Percentiles rank a stretch among this genome's conserved stretches.
phyloP scores from a whole-genome alignment of 2,329 filamentous ascomycete species.

The Hysterium pulicare region DNA sequence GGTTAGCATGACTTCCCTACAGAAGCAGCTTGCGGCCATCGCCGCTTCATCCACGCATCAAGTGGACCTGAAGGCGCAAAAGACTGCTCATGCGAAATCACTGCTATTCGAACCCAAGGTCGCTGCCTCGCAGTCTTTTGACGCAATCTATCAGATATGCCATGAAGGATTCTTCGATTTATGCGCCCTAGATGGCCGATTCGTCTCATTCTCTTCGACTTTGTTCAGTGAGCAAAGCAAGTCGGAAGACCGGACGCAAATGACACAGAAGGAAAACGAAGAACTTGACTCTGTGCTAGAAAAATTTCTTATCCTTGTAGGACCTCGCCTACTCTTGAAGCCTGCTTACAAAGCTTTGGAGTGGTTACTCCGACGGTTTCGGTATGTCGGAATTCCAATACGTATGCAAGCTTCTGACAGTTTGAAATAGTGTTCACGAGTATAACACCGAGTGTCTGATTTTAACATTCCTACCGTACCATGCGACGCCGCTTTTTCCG shows the following conservation, averaged over 20 bases:
- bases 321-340: conserved; percentile 73
- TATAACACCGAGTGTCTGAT: conserved; percentile 77
- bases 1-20: conserved; percentile 74
- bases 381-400: no score
- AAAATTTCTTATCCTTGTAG: conserved; percentile 76
- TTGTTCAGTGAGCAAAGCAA: conserved; percentile 95
- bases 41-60: conserved; percentile 85
- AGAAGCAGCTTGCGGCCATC: conserved; percentile 90
- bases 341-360: conserved; percentile 89
- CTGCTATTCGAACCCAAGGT: conserved; percentile 86
- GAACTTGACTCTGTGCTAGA: conserved; percentile 76
- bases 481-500: conserved; percentile 78
- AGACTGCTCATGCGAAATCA: conserved; percentile 87
- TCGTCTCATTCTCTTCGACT: conserved; percentile 67
- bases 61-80: conserved; percentile 89
- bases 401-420: no score
- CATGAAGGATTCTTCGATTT: conserved; percentile 87
- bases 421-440: conserved; percentile 70
- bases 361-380: conserved; percentile 89
- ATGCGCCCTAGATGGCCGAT: conserved; percentile 79
- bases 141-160: conserved; percentile 83
- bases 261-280: conserved; percentile 77
- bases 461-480: conserved; percentile 88
- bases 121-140: conserved; percentile 84
- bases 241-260: conserved; percentile 78